These are phyloP conservation scores for Fusarium xylarioides DNA, from an alignment of 2,329 filamentous ascomycete species.

Conservation along the genomic window DNA sequence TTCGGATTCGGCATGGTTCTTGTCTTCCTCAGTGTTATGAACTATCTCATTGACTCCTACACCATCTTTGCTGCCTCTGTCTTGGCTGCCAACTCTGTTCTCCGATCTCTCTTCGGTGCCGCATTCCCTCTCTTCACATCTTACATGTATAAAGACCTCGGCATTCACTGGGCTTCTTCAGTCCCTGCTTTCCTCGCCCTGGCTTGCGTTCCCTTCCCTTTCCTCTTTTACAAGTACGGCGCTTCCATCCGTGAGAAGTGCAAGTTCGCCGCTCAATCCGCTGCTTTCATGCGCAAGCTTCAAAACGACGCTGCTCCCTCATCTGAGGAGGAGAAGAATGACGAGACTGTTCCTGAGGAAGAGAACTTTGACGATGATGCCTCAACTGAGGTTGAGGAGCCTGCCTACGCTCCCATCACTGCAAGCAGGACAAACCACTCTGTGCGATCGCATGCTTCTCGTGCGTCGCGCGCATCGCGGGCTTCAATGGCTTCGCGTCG, in stretches of 20 bases:
- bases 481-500: conserved; percentile 21
- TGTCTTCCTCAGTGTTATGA: conserved; percentile 36
- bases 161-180: conserved; percentile 34
- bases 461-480: conserved; percentile 9
- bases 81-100: conserved; percentile 27
- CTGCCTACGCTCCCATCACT: conserved; percentile 26
- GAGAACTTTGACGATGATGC: conserved; percentile 27
- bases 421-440: conserved; percentile 12
- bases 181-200: conserved; percentile 29
- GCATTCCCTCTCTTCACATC: conserved; percentile 33
- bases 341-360: conserved; percentile 1
- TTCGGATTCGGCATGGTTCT: conserved; percentile 66
- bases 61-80: conserved; percentile 36
- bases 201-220: conserved; percentile 35
- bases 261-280: conserved; percentile 34
- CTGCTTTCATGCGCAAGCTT: conserved; percentile 34
- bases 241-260: conserved; percentile 32
- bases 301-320: conserved; percentile 6
- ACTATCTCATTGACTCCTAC: conserved; percentile 37
- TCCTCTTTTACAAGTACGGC: conserved; percentile 37
- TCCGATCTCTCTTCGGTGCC: conserved; percentile 33
- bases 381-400: conserved; percentile 30
- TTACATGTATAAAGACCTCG: conserved; percentile 33
- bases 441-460: conserved; percentile 19
- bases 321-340: conserved; percentile 19